Conservation (phyloP, 345 rosid genomes). For the Pugionium cornutum region DNA sequence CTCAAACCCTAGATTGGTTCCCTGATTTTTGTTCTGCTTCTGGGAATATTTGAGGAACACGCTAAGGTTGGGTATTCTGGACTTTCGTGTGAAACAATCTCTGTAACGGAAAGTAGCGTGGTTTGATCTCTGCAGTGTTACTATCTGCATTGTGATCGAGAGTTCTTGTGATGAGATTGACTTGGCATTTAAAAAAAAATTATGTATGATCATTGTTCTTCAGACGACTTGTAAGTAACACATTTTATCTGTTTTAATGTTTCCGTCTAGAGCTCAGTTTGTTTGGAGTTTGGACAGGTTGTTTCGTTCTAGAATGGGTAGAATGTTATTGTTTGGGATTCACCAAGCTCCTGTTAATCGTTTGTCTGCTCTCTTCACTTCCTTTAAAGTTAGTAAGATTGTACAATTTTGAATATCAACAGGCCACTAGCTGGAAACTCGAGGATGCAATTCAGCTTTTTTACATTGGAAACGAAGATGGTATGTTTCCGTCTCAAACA, state of each 20-base stretch:
- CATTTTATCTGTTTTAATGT: neutral
- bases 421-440: slow-evolving; percentile 98
- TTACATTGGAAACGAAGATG: slow-evolving; percentile 77
- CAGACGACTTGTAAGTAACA: neutral
- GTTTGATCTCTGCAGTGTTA: neutral
- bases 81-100: neutral
- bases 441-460: slow-evolving; percentile 96
- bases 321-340: slow-evolving; percentile 1
- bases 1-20: slow-evolving; percentile 33
- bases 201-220: slow-evolving; percentile 16
- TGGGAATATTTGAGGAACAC: neutral
- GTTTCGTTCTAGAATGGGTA: neutral
- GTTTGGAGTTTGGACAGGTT: neutral
- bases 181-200: neutral
- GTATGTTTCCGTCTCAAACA: slow-evolving; percentile 46
- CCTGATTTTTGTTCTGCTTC: neutral
- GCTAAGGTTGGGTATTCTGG: slow-evolving; percentile 16
- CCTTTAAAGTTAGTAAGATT: slow-evolving; percentile 1
- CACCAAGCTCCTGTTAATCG: neutral
- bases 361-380: slow-evolving; percentile 1
- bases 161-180: slow-evolving; percentile 17
- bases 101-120: slow-evolving; percentile 19
- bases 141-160: slow-evolving; percentile 21
- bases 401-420: slow-evolving; percentile 8
- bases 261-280: neutral